These are phyloP conservation scores for Cercophora sp. DNA, from an alignment of 495 filamentous ascomycete species.

Conservation along the genomic window DNA sequence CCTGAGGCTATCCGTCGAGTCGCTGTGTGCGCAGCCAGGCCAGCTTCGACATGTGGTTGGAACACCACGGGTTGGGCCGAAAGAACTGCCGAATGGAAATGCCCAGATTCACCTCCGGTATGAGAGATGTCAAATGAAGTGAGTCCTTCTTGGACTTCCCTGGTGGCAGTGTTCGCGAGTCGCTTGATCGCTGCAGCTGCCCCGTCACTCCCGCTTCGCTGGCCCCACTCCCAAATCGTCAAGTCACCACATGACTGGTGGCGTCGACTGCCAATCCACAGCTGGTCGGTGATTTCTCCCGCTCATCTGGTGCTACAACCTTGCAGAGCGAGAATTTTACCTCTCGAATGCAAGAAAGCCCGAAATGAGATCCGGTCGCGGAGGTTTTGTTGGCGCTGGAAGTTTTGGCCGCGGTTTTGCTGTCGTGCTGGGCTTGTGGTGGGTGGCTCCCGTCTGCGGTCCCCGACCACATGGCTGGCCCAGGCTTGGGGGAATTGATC, in stretches of 20 bases:
- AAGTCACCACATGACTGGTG: slow-evolving; percentile 17
- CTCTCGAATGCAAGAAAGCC: slow-evolving; percentile 1
- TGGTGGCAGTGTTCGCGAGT: slow-evolving; percentile 2
- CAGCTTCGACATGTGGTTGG: no score
- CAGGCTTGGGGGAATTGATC: slow-evolving; percentile 15
- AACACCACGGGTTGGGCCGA: no score
- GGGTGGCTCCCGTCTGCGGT: slow-evolving; percentile 5
- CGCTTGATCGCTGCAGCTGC: slow-evolving; percentile 22
- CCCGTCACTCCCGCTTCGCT: slow-evolving; percentile 19
- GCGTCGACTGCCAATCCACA: slow-evolving; percentile 3
- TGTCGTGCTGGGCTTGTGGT: slow-evolving; percentile 2
- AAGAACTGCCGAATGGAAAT: no score
- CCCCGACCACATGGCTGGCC: slow-evolving; percentile 23
- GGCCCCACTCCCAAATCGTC: slow-evolving; percentile 18
- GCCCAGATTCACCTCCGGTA: no score
- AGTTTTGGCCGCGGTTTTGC: slow-evolving; percentile 1
- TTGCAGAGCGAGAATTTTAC: background rate
- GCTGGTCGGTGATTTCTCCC: slow-evolving; percentile 4
- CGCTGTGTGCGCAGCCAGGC: no score
- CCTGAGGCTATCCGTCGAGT: no score
- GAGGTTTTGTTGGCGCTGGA: background rate
- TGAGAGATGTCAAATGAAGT: background rate
- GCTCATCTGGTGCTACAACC: slow-evolving; percentile 8
- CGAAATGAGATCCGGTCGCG: no score
- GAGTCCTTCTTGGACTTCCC: background rate